Evolutionary conservation across 306 rosid genomes (phyloP), one percentile per base, ranked within the genome.

Genomic region (Casuarina equisetifolia): DNA sequence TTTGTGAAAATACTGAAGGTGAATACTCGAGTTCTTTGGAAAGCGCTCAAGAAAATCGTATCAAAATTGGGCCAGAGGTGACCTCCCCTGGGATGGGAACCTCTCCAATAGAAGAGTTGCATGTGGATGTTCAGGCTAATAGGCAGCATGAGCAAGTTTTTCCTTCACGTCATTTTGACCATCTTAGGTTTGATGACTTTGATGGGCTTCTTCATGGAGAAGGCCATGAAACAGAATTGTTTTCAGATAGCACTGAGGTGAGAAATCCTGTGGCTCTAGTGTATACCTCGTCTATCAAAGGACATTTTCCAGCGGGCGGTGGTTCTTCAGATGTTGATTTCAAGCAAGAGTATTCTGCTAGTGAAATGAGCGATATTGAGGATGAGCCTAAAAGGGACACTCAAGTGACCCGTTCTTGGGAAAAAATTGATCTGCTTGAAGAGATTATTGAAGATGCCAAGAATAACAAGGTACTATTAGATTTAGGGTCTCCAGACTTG

Each of bases 361-460:
- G 61, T 80, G 88, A 86, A 70, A 42, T 78, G 59, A 70, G 73
- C 69, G 81, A 73, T 58, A 53, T 54, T 79, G 91, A 76, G 73
- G 86, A 84, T 62, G 81, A 84, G 81, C 68, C 77, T 48, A 71
- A 48, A 36, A 76, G 44, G 43, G 69, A 68, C 76, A 48, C 82
- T 70, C 40, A 52, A 32, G 42, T 69, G 52, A 49, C 80, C 71
- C 82, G 79, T n/a, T 88, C 88, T 75, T 78, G 77, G 64, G 88
- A 85, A 83, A 84, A 82, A 68, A 78, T 84, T 63, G 92, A 86
- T 70, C 70, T 86, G 82, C 94, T 95, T 86, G 96, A 92, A 69
- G 88, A 90, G 81, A 85, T 85, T 57, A 90, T 95, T 74, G 91
- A 92, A 45, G 91, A 90, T 78, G 96, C 97, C 46, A 92, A 88